Percentiles rank a stretch among this genome's conserved stretches.
phyloP scores from a whole-genome alignment of 352 stramenopile species.

The Thalassiosira livingstoniorum region DNA sequence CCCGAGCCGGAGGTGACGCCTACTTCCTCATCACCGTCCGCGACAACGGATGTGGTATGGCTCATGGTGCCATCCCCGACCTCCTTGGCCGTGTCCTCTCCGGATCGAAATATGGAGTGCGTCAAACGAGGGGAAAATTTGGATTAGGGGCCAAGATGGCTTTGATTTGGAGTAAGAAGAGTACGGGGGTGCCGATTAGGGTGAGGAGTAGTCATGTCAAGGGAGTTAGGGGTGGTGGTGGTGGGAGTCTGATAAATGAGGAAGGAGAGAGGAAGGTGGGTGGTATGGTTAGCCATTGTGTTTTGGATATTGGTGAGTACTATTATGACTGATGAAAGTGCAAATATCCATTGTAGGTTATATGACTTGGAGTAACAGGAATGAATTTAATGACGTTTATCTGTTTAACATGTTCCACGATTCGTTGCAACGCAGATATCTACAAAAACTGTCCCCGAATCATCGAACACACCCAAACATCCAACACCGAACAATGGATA shows the following conservation, averaged over 20 bases:
- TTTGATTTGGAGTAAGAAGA: conserved; percentile 91
- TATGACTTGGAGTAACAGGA: too few relatives aligned
- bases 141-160: conserved; percentile 92
- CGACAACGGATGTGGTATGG: conserved; percentile 91
- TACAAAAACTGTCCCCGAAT: conserved; percentile 88
- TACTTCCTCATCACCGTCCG: conserved; percentile 87
- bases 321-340: too few relatives aligned
- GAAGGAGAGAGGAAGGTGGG: conserved; percentile 49
- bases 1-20: conserved; percentile 58
- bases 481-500: conserved; percentile 80
- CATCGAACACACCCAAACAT: conserved; percentile 79
- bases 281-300: conserved; percentile 76
- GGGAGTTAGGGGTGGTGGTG: conserved; percentile 30
- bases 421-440: conserved; percentile 70
- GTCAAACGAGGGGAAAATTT: conserved; percentile 90
- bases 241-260: conserved; percentile 32
- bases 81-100: conserved; percentile 88
- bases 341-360: too few relatives aligned
- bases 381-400: too few relatives aligned
- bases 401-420: too few relatives aligned
- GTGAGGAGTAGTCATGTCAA: conserved; percentile 77
- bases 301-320: conserved; percentile 87
- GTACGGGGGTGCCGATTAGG: conserved; percentile 87
- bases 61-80: conserved; percentile 85
- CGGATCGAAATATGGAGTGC: conserved; percentile 89